Evolutionary conservation across 371 early-diverging fungal species (phyloP).

Genomic region (Mortierella sp.): DNA sequence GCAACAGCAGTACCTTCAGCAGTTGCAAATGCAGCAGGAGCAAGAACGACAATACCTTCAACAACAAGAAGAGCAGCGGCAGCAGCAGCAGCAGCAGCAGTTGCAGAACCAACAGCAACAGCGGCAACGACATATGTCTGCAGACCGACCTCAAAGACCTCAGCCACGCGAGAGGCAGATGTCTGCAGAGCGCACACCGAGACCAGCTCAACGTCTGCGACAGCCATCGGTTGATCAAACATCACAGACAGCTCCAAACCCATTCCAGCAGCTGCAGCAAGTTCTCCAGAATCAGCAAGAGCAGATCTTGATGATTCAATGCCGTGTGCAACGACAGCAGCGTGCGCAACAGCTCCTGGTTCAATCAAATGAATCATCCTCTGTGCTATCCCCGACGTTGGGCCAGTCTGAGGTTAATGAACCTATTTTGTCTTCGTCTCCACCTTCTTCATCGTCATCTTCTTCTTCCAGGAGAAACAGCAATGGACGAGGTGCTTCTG

Average conservation of each 20-base stretch:
- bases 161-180: slow-evolving; percentile 1
- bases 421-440: neutral
- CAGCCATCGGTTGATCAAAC: slow-evolving; percentile 9
- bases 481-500: neutral
- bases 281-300: slow-evolving; percentile 28
- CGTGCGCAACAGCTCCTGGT: slow-evolving; percentile 28
- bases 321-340: slow-evolving; percentile 17
- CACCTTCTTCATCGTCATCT: slow-evolving; percentile 8
- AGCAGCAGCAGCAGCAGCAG: slow-evolving; percentile 12
- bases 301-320: slow-evolving; percentile 32
- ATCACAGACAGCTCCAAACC: neutral
- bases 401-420: neutral
- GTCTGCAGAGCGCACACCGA: slow-evolving; percentile 13
- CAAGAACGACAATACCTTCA: slow-evolving; percentile 1
- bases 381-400: slow-evolving; percentile 1
- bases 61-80: slow-evolving; percentile 4
- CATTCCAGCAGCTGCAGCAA: slow-evolving; percentile 23
- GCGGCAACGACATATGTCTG: neutral
- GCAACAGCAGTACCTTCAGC: slow-evolving; percentile 10
- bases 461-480: slow-evolving; percentile 8
- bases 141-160: neutral
- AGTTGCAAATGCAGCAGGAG: slow-evolving; percentile 15
- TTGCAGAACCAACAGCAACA: slow-evolving; percentile 13
- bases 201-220: slow-evolving; percentile 3
- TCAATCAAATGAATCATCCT: slow-evolving; percentile 8